Evolutionary conservation across 2,329 filamentous ascomycete genomes (phyloP), one percentile per base, ranked within the genome.

Genomic region (Zasmidium angulare): DNA sequence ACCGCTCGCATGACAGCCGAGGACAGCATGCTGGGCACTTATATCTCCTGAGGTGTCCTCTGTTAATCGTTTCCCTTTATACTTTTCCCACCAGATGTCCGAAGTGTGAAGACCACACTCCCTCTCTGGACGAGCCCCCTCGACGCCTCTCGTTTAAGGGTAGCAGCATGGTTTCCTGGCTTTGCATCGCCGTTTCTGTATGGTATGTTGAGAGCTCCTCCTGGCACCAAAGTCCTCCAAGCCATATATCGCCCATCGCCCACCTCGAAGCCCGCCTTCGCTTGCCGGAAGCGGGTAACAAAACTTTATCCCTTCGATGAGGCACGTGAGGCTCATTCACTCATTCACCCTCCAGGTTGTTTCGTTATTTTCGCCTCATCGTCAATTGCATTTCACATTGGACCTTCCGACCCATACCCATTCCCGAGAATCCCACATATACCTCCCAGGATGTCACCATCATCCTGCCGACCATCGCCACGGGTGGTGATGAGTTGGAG

Each of bases 391-490:
- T 90, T 69, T 91, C 90, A 69, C 93, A 96, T 74, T 95, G 91
- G 89, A 82, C 81, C 11, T 96, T 96, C 79, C 89, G 87, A 75
- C 92, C 93, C 23, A 90, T 92, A 63, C 89, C 89, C 46, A 89
- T 93, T 56, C 89, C 91, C 46, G 85, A 86, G 59, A 89, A 91
- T 63, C 91, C 93, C n/a, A 87, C 82, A 48, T 88, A 92, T 73
- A 91, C 87, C 24, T 84, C 87, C 31, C 79, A 90, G 67, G 91
- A 98, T 84, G 92, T 96, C 69, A 96, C 93, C 4, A 91, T 97
- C 64, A 90, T 98, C 68, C 90, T 97, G 62, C 93, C 93, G 7
- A 96, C 93, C 11, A 92, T 98, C 65, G 91, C 96, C 72, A 91
- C 92, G 61, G 87, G 86, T 63, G 91, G 93, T 61, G 87, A 92